Conservation (phyloP, 2,329 filamentous ascomycete genomes). For the Whalleya microplaca region DNA sequence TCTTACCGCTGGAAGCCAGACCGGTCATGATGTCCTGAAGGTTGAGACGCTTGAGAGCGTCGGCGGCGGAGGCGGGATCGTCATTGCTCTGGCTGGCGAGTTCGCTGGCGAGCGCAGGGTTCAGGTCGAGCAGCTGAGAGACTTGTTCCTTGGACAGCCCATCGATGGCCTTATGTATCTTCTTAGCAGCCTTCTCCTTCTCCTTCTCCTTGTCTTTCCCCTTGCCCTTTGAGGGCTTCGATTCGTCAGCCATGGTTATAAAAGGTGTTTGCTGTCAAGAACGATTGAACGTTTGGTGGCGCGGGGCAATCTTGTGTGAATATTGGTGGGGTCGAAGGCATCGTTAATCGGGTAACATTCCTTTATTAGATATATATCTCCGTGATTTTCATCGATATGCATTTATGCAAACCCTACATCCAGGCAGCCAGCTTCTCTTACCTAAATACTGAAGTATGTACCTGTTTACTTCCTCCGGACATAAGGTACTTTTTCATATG, state of each 20-base stretch:
- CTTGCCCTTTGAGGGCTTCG: slow-evolving; percentile 60
- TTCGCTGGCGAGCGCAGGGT: slow-evolving; percentile 72
- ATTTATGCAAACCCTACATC: too few relatives aligned
- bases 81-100: slow-evolving; percentile 43
- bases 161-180: slow-evolving; percentile 54
- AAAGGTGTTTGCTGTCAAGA: not conserved
- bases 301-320: not conserved
- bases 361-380: too few relatives aligned
- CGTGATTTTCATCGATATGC: too few relatives aligned
- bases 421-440: too few relatives aligned
- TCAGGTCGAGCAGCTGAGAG: slow-evolving; percentile 69
- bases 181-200: slow-evolving; percentile 57
- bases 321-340: too few relatives aligned
- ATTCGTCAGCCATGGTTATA: slow-evolving; percentile 55
- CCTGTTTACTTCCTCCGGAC: too few relatives aligned
- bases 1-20: slow-evolving; percentile 78
- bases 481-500: too few relatives aligned
- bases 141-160: slow-evolving; percentile 61
- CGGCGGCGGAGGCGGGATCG: slow-evolving; percentile 43
- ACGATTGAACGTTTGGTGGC: not conserved
- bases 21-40: slow-evolving; percentile 76
- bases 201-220: slow-evolving; percentile 49
- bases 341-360: too few relatives aligned
- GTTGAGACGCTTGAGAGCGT: slow-evolving; percentile 64
- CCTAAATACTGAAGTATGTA: too few relatives aligned